Evolutionary conservation across 164 flowering plant species (phyloP), one percentile per base, ranked within the genome.

Genomic region (Vitis riparia): DNA sequence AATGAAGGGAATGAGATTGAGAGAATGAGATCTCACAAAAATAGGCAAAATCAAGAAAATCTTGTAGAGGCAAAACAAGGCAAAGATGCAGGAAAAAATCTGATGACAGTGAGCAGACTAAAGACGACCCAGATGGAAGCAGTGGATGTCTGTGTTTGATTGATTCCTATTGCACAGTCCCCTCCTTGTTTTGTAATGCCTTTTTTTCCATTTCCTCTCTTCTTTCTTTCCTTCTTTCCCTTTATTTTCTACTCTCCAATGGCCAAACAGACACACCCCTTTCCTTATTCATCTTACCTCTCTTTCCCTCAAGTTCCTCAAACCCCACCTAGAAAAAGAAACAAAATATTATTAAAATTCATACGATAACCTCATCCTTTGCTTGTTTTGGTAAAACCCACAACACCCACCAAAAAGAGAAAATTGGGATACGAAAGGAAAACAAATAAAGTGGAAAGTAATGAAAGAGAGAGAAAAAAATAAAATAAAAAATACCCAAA

Each of bases 311-410:
- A 4, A 32, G 8, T 62, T 44, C 5, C 16, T 37, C 23, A 47
- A 70, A 70, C 44, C 62, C 63, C 68, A 64, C 63, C 68, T 50
- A 70, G 62, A 8, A 32, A 55, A 44, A 63, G 67, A 44, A 57
- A 70, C 14, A 29, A 9, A 64, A 13, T 48, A 13, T 49, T 51
- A 10, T 51, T 11, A 51, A 10, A 10, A 14, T 23, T 23, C 8
- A 29, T 17, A 68, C 5, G 12, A 44, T 67, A 51, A 65, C 65
- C 70, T 51, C 51, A 59, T 59, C 66, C 51, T 64, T 75, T 75
- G 57, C 75, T 71, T 62, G 68, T 75, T 67, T 67, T 71, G 75
- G 78, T 62, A 71, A 75, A 75, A 67, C 11, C 64, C 29, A 56
- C 8, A 51, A 58, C 49, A 1, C 23, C 29, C 9, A 64, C 69